Evolutionary conservation across 768 basidiomycete species (phyloP), one percentile per base, ranked within the genome.

Genomic region (Calocybe cyanea): DNA sequence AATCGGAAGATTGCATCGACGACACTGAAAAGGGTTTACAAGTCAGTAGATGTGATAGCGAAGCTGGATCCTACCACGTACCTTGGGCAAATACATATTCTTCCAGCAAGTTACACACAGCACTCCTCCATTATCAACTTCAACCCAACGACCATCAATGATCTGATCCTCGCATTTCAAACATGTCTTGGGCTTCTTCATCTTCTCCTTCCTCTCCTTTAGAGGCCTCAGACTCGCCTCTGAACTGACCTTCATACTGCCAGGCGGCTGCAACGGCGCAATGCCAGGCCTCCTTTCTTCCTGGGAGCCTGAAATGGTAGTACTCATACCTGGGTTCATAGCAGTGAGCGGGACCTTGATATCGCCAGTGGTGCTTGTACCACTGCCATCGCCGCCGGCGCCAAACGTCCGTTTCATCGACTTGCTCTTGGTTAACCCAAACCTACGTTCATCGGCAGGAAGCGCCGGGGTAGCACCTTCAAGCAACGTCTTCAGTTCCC

Each of bases 51-150:
- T 38, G 28, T 13, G 30, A 46, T 35, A 46, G 39, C 35, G 18
- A 40, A 42, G 33, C 25, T 28, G 41, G 23, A 39, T 18, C 14
- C 45, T 46, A 46, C 28, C 30, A 43, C 51, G 33, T 51, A 87
- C 90, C 72, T 92, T 92, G 50, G 93, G 93, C 51, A 96, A 66
- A 69, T 95, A 96, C 84, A 94, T 87, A 57, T 87, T 83, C 73
- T 95, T 96, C 93, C 93, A 96, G 63, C 93, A 94, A 56, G 65
- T 67, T 59, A 93, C 94, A 63, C 94, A 96, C 55, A 96, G 66
- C 30, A 92, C 81, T 31, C 67, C 78, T 46, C 78, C 84, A n/a
- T 72, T 77, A 61, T 85, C 91, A 65, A 81, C 83, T 59, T 72
- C 75, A 49, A 90, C 85, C 91, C 84, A 94, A 54, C 87, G 70